Base-by-base conservation (phyloP, 352 stramenopile genomes). In the Phytophthora citricola region DNA sequence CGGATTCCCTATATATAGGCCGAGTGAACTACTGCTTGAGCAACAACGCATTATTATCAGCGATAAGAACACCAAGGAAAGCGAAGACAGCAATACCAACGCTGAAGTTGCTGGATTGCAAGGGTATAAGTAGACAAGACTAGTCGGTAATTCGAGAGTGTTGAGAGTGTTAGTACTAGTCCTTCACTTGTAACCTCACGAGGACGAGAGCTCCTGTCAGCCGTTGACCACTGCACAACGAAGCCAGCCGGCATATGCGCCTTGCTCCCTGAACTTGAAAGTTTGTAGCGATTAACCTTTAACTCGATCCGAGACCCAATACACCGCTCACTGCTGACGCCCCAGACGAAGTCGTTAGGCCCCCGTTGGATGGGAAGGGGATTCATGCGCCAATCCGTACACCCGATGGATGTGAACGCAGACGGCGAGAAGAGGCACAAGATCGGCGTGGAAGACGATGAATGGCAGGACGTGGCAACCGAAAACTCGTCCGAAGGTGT, bases 321-420 rank as follows among this genome's bases (percentile, higher is more conserved):
- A 43, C 45, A 15, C 29, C 20, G n/a, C 4, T 29, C 32, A 63
- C 34, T 59, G 24, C 43, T 60, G 53, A 51, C 22, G 27, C 17
- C 43, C 31, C 53, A 39, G 53, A 64, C 50, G 8, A 57, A 52
- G 34, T 54, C 51, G 40, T 39, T 57, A 66, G 43, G 14, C 11
- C 46, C 44, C 45, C 29, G 60, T 46, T 85, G 71, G 52, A 79
- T 81, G 70, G 56, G 72, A 69, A 79, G 77, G 70, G 79, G 71
- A 75, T 79, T 90, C 50, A 89, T 85, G 58, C 78, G 70, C 29
- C 81, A 87, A 67, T 78, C 81, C 43, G 81, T 92, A 48, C 78
- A 93, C 67, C 84, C 82, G 34, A 91, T 93, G 71, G 67, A 77
- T 52, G 22, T 39, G 52, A 58, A 49, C 11, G 55, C 44, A 66